Evolutionary conservation across 495 filamentous ascomycete genomes (phyloP).

Genomic region (Podospora didyma): DNA sequence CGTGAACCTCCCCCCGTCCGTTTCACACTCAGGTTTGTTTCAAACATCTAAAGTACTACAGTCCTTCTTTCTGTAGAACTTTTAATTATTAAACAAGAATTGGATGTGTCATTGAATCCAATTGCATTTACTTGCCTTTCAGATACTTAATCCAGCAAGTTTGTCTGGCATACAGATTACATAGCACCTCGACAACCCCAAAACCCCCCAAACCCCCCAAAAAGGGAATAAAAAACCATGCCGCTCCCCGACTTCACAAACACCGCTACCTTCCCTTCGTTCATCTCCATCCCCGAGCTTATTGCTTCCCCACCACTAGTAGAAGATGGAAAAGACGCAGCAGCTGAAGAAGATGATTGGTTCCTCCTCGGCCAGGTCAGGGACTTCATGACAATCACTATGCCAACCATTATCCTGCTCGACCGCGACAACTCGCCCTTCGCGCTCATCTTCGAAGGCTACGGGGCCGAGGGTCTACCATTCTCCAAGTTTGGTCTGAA

Average conservation of each 20-base stretch:
- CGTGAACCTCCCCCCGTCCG: background rate
- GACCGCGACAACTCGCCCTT: conserved; percentile 30
- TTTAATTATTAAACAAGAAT: too few relatives aligned
- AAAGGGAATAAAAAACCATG: conserved; percentile 6
- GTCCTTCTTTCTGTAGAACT: too few relatives aligned
- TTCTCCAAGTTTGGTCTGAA: conserved; percentile 27
- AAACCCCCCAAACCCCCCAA: too few relatives aligned
- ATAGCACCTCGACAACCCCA: too few relatives aligned
- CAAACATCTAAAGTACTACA: too few relatives aligned
- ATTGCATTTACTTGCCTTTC: too few relatives aligned
- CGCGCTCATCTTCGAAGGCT: conserved; percentile 35
- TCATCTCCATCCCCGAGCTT: conserved; percentile 14
- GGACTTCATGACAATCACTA: conserved; percentile 46
- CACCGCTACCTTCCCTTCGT: conserved; percentile 27
- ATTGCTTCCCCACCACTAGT: conserved; percentile 1
- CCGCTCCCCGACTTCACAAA: conserved; percentile 28
- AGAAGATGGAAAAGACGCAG: background rate
- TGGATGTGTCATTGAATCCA: too few relatives aligned
- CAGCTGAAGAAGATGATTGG: conserved; percentile 9
- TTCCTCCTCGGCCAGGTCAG: conserved; percentile 41
- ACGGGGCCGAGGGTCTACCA: conserved; percentile 10
- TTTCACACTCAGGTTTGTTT: too few relatives aligned
- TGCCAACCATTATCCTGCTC: conserved; percentile 38
- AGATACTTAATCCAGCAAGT: too few relatives aligned
- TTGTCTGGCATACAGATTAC: too few relatives aligned